Base-by-base conservation (phyloP, 2,329 filamentous ascomycete species). In the Sporothrix brunneoviolacea region DNA sequence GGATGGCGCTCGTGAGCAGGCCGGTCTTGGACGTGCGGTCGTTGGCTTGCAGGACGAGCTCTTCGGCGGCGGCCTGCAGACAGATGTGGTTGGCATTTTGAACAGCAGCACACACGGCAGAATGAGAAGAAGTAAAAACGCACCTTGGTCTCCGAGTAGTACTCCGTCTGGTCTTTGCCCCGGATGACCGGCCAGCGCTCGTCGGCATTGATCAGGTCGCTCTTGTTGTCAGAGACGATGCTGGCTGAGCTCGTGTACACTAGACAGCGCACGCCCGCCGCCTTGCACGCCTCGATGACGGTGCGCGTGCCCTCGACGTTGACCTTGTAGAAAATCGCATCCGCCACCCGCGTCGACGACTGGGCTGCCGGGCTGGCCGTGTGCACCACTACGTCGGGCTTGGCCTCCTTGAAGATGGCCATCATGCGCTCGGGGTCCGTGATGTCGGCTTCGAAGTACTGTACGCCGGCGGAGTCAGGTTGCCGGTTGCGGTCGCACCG, bases 221-320 rank as follows among this genome's bases (percentile, higher is more conserved):
- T 79, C 54, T 76, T 73, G 59, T 91, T 91, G 68, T 97, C 90
- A 63, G 87, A 85, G 57, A 95, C 75, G 55, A 95, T 85, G 54
- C 89, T 94, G 48, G 88, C 86, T 48, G 86, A 93, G 66, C 87
- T 93, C 16, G 91, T 97, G 69, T 91, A 95, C 41, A 97, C 88
- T 57, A 97, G 82, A 0, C 80, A 87, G 68, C 83, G 88, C 61
- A 91, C 89, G 55, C 79, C 83, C 33, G 78, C 77, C 58, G 79
- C 73, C 62, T 79, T 77, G 59, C 86, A 86, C 15, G 87, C 88
- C 32, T 84, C 80, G 49, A 97, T 72, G 43, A 96, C 78, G 57
- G 85, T 83, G 57, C 75, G 75, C 13, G 93, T 96, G 46, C 91
- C 91, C 46, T 89, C 84, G 47, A 95, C 84, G 66, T 97, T 98